These are phyloP conservation scores for Didymella glomerata DNA, from an alignment of 2,329 filamentous ascomycete genomes.

Conservation along the genomic window DNA sequence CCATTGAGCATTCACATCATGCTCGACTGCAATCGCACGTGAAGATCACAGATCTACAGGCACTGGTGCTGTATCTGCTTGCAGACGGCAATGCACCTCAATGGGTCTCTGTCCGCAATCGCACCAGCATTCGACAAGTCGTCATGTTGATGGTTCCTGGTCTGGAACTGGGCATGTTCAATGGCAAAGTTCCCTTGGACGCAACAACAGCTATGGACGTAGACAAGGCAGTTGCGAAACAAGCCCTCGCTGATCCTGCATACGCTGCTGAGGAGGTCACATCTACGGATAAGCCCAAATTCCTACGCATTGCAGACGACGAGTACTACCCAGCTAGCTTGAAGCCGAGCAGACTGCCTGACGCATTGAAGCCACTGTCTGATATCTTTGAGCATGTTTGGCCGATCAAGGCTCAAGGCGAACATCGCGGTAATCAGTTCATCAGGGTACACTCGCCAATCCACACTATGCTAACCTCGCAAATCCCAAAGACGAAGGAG, in stretches of 20 bases:
- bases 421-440: constrained; percentile 70
- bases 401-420: constrained; percentile 87
- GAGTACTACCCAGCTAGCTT: constrained; percentile 60
- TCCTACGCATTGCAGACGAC: constrained; percentile 54
- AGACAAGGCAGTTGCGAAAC: constrained; percentile 10
- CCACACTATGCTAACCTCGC: constrained; percentile 80
- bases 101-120: constrained; percentile 68
- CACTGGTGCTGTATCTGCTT: constrained; percentile 66
- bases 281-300: constrained; percentile 31
- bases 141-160: constrained; percentile 93
- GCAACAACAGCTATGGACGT: constrained; percentile 4
- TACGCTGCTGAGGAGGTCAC: neutral
- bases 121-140: constrained; percentile 70
- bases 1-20: constrained; percentile 61
- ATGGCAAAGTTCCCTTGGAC: constrained; percentile 56
- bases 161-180: constrained; percentile 89
- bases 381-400: constrained; percentile 88
- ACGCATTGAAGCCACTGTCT: constrained; percentile 67
- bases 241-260: constrained; percentile 22
- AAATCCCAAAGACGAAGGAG: constrained; percentile 73
- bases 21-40: constrained; percentile 64
- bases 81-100: constrained; percentile 68
- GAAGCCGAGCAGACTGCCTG: constrained; percentile 52
- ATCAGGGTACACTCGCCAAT: constrained; percentile 85
- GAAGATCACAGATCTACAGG: constrained; percentile 66